Base-by-base conservation (phyloP, 2,329 filamentous ascomycete genomes). In the Pseudogymnoascus sp. region DNA sequence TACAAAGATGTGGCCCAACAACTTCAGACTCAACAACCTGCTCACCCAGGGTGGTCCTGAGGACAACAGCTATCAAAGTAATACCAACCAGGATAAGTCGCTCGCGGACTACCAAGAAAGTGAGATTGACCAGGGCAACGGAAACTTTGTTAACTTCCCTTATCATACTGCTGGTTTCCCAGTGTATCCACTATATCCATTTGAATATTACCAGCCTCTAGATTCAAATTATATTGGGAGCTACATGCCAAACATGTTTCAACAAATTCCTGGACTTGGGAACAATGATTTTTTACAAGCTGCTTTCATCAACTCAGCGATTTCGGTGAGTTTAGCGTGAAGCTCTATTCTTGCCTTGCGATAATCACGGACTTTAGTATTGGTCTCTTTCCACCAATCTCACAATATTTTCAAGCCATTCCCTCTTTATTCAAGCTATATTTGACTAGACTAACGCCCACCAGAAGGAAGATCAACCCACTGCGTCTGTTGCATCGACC, bases 1-100 rank as follows among this genome's bases (percentile, higher is more conserved):
- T 30, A 15, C 41, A 39, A 58, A 41, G 9, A 69, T 69, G 68
- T 69, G 68, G 68, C 61, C 60, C 30, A 70, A 67, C 61, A 62
- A 61, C 10, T 69, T 66, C 62, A 63, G 63, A 28, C 63, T 57
- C 59, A 67, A 70, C 63, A 62, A 64, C 19, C 62, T 56, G 65
- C 69, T 64, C 67, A 64, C 62, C 61, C 65, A 67, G 64, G 70
- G 58, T 13, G 9, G 57, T 8, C 28, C 15, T 8, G 3, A 12
- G 19, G 35, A 28, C 38, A 37, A 38, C 57, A 26, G n/a, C 34
- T 8, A 45, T 28, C 38, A 37, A 28, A 58, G 15, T 23, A 58
- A 39, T 13, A 9, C 8, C 23, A 58, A 26, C 28, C 18, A 13
- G 57, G 15, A 13, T 8, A 57, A 10, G 7, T n/a, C 21, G 13